Base-by-base conservation (phyloP, 192 early-diverging fungal species). In the Coemansia brasiliensis region DNA sequence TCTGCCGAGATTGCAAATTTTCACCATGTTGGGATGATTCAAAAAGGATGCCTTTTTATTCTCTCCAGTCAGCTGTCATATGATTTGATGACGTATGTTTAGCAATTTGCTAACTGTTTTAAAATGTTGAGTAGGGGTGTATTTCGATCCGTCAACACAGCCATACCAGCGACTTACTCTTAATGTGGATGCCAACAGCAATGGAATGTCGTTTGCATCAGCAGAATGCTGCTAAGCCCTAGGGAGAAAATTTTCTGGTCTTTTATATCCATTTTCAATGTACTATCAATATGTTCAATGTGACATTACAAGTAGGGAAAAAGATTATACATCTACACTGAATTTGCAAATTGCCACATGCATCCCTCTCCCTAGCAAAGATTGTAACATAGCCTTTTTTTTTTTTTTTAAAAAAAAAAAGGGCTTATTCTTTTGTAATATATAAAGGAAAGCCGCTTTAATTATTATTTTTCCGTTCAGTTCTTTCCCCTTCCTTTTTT, bases 111-210 rank as follows among this genome's bases (percentile, higher is more conserved):
- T 39, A 10, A 35, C 27, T 59, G 27, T 10, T n/a, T n/a, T n/a
- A n/a, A n/a, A n/a, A n/a, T n/a, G n/a, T n/a, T n/a, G n/a, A n/a
- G 61, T 75, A 75, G 72, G 72, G 18, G 67, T 69, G 27, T 76
- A 76, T 27, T 76, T 76, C 53, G 73, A 76, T 27, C 63, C 51
- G 12, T 52, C 50, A 24, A 62, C 59, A 15, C 59, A 54, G 59
- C 67, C 67, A 32, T 61, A 61, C 63, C 73, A 76, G 66, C 63
- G 63, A n/a, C 50, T 76, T 39, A 40, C 55, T 26, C 55, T 76
- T 44, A 38, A 38, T 7, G 63, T 57, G n/a, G 55, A 76, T 42
- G 46, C 46, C 43, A 54, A 39, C 25, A 55, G 57, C 10, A 35
- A 42, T 5, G 26, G 63, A 42, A 44, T 76, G 61, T 43, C 73